Percentiles rank a stretch among this genome's conserved stretches.
Conservation (phyloP, 164 flowering plant species). For the Aristolochia fimbriata region DNA sequence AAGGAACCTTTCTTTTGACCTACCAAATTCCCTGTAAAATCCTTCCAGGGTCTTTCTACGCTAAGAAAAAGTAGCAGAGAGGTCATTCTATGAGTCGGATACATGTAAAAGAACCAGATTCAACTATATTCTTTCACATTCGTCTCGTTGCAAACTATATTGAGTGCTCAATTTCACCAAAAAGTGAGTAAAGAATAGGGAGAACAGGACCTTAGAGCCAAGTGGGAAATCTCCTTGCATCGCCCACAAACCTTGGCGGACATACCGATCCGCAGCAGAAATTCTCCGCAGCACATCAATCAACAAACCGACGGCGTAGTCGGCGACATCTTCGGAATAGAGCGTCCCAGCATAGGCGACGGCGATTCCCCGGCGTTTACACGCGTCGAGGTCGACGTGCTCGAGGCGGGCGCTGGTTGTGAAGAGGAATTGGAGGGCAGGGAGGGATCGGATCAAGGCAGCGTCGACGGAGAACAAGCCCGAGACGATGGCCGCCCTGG, state of each 20-base stretch:
- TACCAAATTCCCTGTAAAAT: too few relatives aligned
- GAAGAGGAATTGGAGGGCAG: slow-evolving; percentile 34
- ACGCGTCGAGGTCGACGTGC: slow-evolving; percentile 53
- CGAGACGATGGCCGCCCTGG: too few relatives aligned
- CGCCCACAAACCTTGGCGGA: slow-evolving; percentile 34
- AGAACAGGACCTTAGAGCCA: slow-evolving; percentile 17
- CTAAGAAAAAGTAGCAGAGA: too few relatives aligned
- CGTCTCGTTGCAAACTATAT: background rate
- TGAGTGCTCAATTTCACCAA: too few relatives aligned
- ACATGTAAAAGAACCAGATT: background rate
- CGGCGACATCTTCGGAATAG: slow-evolving; percentile 55
- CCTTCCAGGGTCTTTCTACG: too few relatives aligned
- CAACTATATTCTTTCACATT: background rate
- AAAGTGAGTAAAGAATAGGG: background rate
- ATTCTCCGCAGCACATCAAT: slow-evolving; percentile 44
- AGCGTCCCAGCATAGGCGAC: slow-evolving; percentile 30
- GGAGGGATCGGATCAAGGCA: slow-evolving; percentile 21
- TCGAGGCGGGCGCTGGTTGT: slow-evolving; percentile 50
- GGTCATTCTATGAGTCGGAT: too few relatives aligned
- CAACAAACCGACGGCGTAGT: slow-evolving; percentile 43
- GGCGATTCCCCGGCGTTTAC: slow-evolving; percentile 37
- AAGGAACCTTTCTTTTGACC: too few relatives aligned
- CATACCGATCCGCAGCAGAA: slow-evolving; percentile 41
- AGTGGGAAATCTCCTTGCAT: slow-evolving; percentile 25
- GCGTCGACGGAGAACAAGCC: slow-evolving; percentile 9